Base-by-base conservation (phyloP, 148 eudicot species). In the Vaccinium darrowii region DNA sequence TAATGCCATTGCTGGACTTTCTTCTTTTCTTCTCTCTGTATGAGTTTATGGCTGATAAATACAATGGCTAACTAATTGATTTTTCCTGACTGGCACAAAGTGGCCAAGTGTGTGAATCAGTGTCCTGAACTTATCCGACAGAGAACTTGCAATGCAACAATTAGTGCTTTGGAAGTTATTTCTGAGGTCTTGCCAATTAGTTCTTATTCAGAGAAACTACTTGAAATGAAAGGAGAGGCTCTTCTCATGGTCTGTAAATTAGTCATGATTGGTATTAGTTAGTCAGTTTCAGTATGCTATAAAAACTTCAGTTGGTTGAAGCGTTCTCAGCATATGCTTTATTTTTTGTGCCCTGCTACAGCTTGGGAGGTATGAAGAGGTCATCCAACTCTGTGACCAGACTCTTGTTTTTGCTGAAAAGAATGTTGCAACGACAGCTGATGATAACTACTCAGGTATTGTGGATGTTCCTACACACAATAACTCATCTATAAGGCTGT, bases 311-410 rank as follows among this genome's bases (percentile, higher is more conserved):
- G 25, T 30, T 79, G 56, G 13, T 56, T 82, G 75, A 67, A 43
- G 69, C 78, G 60, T 82, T 78, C 86, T 86, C 25, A 83, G 60
- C 65, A 63, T 79, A 74, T 82, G 76, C 82, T 78, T 58, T 67
- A 47, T 88, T 81, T 80, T 88, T 78, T 23, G 69, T 85, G 84
- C 47, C 43, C 79, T 81, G 21, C 52, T 49, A 67, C 92, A 96
- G 99, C 80, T 93, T 84, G 88, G 85, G 84, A 94, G 85, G 92
- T 91, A 94, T 86, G 92, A 91, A 57, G 95, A 96, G 84, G 97
- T 89, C 81, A 94, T 94, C 86, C 85, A 86, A 82, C 83, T 94
- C 73, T 96, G 99, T 84, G 94, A 93, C 85, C 89, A 92, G 88
- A 92, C 94, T 57, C 94, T 90, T 84, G 92, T 84, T 84, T 88